phyloP scores from a whole-genome alignment of 495 filamentous ascomycete species.

The Hypoxylon lienhwacheense region DNA sequence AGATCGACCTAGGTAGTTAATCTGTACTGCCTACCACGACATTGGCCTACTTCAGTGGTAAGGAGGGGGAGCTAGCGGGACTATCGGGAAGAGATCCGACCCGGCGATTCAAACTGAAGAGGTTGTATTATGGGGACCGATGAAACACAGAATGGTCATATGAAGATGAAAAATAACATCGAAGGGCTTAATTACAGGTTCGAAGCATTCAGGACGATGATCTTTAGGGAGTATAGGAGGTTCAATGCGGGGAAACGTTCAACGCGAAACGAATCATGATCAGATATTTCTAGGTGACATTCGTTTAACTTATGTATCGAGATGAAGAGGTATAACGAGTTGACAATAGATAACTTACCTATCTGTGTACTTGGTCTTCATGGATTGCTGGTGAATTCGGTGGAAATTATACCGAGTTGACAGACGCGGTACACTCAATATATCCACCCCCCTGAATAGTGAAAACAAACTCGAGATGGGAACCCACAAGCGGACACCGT shows the following conservation, averaged over 20 bases:
- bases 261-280: slow-evolving; percentile 14
- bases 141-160: background rate
- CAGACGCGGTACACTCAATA: background rate
- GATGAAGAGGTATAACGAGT: background rate
- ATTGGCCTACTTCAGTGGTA: background rate
- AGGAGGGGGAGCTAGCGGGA: slow-evolving; percentile 19
- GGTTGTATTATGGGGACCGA: background rate
- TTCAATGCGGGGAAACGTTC: slow-evolving; percentile 20
- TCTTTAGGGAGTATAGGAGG: background rate
- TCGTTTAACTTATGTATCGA: slow-evolving; percentile 11
- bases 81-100: slow-evolving; percentile 17
- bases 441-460: background rate
- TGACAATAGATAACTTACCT: slow-evolving; percentile 1
- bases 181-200: background rate
- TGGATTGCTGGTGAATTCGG: slow-evolving; percentile 2
- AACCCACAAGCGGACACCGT: background rate
- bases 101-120: background rate
- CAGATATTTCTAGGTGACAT: slow-evolving; percentile 10
- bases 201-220: background rate
- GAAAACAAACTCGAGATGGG: background rate
- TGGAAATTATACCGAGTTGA: slow-evolving; percentile 11
- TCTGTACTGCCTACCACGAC: too few relatives aligned
- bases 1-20: too few relatives aligned
- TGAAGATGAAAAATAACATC: background rate
- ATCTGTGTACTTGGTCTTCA: background rate